Base-by-base conservation (phyloP, 306 rosid genomes). In the Prinsepia uniflora region DNA sequence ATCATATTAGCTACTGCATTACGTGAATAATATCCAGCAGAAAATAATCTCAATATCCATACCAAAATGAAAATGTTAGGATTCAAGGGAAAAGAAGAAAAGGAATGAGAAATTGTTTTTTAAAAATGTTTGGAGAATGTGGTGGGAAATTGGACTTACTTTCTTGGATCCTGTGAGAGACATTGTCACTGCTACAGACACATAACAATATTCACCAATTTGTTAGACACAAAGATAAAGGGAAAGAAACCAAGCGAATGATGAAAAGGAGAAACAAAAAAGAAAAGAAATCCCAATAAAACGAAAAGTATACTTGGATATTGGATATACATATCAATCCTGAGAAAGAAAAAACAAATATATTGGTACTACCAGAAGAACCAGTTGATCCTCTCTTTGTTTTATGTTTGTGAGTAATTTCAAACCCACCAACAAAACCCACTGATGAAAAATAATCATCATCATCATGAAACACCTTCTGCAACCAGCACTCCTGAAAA, bases 121-220 rank as follows among this genome's bases (percentile, higher is more conserved):
- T 71, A 65, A 56, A 18, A 65, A 72, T 13, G 80, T 80, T 34
- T 7, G 55, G 49, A 63, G 78, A 78, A 79, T 71, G 74, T 79
- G 92, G 96, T 88, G 96, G 92, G 96, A 93, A 90, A 83, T 84
- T 79, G 79, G 71, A 52, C 83, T 75, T 72, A 74, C 94, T 90
- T 81, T 90, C 92, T 93, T 77, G 97, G 96, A 93, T 90, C 96
- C 96, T 93, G 96, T 74, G 90, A 69, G 92, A 83, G 80, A 81
- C 87, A 88, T 75, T 69, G 73, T 54, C 81, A 87, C 92, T 85
- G 68, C 85, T 81, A 52, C 30, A 7, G 45, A 69, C 12, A 18
- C 63, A 66, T 5, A 14, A 34, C 10, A n/a, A 81, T 44, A 80
- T 75, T 78, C 61, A 83, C 79, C 85, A 84, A 80, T 72, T 85